A percentile compares a stretch with the other conserved stretches of the same genome.
Conservation (phyloP, 1,139 yeast genomes). For the Geotrichum carabidarum region DNA sequence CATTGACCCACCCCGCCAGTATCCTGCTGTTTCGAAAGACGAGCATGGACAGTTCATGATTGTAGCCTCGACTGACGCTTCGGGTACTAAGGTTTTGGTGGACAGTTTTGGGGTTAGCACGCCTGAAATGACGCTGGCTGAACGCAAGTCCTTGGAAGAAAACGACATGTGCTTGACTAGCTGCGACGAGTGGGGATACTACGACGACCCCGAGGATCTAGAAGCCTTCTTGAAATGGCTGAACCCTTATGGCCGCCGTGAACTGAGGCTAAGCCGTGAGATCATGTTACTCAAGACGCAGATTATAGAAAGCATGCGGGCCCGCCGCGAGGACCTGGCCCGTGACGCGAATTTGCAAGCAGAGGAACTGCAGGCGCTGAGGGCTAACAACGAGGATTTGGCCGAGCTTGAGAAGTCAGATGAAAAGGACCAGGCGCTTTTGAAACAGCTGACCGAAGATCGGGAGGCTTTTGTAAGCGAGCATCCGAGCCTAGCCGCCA, state of each 20-base stretch:
- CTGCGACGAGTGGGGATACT: constrained; percentile 63
- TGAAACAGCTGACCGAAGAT: constrained; percentile 12
- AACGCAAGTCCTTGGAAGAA: constrained; percentile 68
- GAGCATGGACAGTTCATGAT: constrained; percentile 29
- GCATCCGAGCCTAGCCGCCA: neutral
- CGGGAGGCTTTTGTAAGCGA: constrained; percentile 6
- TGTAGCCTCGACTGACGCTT: constrained; percentile 35
- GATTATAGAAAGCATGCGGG: constrained; percentile 52
- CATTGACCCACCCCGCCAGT: constrained; percentile 24
- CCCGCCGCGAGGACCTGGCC: constrained; percentile 47
- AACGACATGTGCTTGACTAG: constrained; percentile 50
- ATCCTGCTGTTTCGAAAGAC: constrained; percentile 18
- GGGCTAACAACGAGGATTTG: constrained; percentile 28
- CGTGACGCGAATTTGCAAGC: constrained; percentile 33
- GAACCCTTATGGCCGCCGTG: constrained; percentile 73
- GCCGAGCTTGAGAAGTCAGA: constrained; percentile 25
- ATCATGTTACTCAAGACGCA: constrained; percentile 45
- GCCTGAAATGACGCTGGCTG: constrained; percentile 31
- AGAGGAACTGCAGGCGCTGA: constrained; percentile 27
- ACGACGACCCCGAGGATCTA: constrained; percentile 58
- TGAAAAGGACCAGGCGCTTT: constrained; percentile 26
- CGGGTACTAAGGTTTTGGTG: constrained; percentile 25
- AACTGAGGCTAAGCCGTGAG: constrained; percentile 62
- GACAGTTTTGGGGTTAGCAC: constrained; percentile 27
- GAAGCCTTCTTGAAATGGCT: constrained; percentile 60